These are phyloP conservation scores for Cystoisospora suis DNA, from an alignment of 169 alveolate genomes.

Conservation along the genomic window DNA sequence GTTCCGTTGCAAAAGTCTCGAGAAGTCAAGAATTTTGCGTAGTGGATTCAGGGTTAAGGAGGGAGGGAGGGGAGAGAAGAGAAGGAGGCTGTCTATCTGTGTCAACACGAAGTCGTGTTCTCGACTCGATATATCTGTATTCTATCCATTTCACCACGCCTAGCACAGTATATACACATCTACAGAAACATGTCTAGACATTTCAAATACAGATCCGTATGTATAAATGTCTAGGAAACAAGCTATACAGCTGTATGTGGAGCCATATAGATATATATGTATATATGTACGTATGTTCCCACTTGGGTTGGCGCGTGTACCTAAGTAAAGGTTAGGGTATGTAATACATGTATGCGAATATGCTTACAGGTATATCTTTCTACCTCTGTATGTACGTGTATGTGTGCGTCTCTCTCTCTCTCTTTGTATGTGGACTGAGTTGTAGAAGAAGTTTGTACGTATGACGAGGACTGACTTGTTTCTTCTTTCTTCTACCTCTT, in stretches of 20 bases:
- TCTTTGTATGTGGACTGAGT: not conserved
- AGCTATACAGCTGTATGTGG: not conserved
- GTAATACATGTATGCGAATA: no score
- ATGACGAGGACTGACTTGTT: no score
- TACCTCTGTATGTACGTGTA: not conserved
- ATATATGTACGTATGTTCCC: not conserved
- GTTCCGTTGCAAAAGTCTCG: no score
- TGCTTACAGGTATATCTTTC: no score
- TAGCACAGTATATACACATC: not conserved
- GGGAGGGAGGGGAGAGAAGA: not conserved
- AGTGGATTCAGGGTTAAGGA: not conserved
- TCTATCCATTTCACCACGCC: not conserved
- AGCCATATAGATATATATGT: no score
- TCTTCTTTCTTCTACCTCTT: no score
- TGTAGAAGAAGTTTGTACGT: not conserved
- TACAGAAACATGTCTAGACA: not conserved
- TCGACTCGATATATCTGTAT: no score
- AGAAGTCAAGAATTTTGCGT: not conserved
- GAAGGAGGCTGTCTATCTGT: no score
- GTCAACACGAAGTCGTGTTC: no score
- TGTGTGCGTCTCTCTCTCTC: not conserved
- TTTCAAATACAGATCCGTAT: not conserved
- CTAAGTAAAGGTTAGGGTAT: no score
- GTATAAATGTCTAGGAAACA: not conserved
- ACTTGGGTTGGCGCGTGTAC: no score